Conservation (phyloP, 208 protist species). For the Naegleria fowleri region DNA sequence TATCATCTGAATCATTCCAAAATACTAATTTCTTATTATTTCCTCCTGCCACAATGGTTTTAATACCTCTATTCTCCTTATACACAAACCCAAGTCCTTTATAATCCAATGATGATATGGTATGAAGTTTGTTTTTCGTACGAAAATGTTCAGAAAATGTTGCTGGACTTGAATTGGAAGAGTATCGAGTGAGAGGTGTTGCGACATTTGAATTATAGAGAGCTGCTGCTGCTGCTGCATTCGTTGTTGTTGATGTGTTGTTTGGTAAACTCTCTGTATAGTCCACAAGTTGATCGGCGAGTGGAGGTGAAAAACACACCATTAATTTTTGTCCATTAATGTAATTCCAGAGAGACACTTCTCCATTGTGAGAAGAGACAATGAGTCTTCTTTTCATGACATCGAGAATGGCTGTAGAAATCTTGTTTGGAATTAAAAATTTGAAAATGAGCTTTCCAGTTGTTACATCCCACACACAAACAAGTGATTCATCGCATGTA, state of each 20-base stretch:
- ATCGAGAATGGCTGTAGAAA: not conserved
- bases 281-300: not conserved
- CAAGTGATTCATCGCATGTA: not conserved
- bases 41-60: not conserved
- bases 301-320: not conserved
- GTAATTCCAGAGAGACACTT: not conserved
- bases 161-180: too few relatives aligned
- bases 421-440: not conserved
- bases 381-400: not conserved
- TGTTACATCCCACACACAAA: not conserved
- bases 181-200: too few relatives aligned
- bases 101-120: not conserved
- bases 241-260: not conserved
- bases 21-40: not conserved
- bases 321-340: not conserved
- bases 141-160: too few relatives aligned
- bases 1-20: constrained; percentile 7
- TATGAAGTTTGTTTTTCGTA: not conserved
- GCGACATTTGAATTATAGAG: not conserved
- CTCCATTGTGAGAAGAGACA: not conserved
- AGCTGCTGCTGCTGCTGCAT: not conserved
- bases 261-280: not conserved
- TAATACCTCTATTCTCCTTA: not conserved
- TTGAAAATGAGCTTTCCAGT: constrained; percentile 11
- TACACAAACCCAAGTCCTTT: not conserved